These are phyloP conservation scores for Aspergillus novofumigatus DNA, from an alignment of 2,329 filamentous ascomycete species.

Conservation along the genomic window DNA sequence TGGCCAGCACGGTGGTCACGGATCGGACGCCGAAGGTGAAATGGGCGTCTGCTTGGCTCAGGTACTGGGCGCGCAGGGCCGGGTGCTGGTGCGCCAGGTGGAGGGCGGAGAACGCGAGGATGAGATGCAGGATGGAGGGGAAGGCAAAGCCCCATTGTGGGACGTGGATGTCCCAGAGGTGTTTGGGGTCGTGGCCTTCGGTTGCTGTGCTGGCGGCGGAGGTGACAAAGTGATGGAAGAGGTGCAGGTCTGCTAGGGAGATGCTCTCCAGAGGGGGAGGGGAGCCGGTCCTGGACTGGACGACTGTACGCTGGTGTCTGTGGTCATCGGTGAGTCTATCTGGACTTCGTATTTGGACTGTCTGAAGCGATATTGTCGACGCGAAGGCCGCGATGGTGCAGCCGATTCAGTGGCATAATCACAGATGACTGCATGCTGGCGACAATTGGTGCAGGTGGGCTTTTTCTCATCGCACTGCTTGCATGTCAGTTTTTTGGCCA, in stretches of 20 bases:
- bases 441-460: conserved; percentile 28
- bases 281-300: background rate
- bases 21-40: conserved; percentile 33
- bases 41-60: conserved; percentile 27
- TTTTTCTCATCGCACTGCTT: conserved; percentile 32
- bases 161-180: conserved; percentile 29
- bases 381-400: conserved; percentile 6
- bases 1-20: conserved; percentile 25
- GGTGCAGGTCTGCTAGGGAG: conserved; percentile 26
- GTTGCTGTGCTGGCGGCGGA: conserved; percentile 23
- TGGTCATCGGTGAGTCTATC: background rate
- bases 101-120: conserved; percentile 28
- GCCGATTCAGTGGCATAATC: conserved; percentile 14
- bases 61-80: conserved; percentile 14
- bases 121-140: conserved; percentile 30
- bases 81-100: conserved; percentile 24
- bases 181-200: conserved; percentile 17
- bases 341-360: conserved; percentile 16
- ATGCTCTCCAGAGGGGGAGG: conserved; percentile 6
- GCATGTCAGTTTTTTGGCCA: background rate
- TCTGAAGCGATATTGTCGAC: conserved; percentile 14
- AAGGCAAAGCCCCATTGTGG: conserved; percentile 27
- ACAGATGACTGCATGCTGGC: conserved; percentile 25
- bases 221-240: conserved; percentile 31
- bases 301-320: background rate